Evolutionary conservation across 1,284 basidiomycete species (phyloP).

Genomic region (Leccinum ponderosum): DNA sequence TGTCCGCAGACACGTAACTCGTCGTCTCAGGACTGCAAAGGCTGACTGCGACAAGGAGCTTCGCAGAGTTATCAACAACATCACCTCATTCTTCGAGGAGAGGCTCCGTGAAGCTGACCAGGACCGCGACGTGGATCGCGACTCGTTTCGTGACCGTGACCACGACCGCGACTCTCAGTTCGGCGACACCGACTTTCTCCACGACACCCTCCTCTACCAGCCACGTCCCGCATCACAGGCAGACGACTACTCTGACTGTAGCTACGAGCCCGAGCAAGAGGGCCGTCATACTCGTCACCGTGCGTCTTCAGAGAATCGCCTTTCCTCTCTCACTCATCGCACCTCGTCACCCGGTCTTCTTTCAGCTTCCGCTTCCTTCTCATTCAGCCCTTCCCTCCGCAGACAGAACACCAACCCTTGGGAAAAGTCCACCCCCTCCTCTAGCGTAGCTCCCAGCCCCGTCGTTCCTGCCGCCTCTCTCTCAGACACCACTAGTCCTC

Average conservation of each 20-base stretch:
- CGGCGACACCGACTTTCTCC: constrained; percentile 53
- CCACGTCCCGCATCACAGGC: constrained; percentile 54
- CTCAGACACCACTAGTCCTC: constrained; percentile 62
- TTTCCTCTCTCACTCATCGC: constrained; percentile 52
- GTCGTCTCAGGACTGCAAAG: constrained; percentile 92
- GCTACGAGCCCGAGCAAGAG: constrained; percentile 75
- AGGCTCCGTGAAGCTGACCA: constrained; percentile 75
- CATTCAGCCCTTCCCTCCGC: constrained; percentile 65
- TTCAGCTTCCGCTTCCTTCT: constrained; percentile 58
- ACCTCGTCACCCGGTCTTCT: constrained; percentile 54
- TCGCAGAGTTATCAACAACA: constrained; percentile 87
- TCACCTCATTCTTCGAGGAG: constrained; percentile 94
- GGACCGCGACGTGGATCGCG: constrained; percentile 61
- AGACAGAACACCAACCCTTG: constrained; percentile 65
- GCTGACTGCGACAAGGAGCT: constrained; percentile 95
- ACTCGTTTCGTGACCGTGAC: constrained; percentile 51
- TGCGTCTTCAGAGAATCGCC: constrained; percentile 57
- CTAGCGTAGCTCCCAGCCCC: constrained; percentile 41
- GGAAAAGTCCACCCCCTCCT: constrained; percentile 62
- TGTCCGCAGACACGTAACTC: constrained; percentile 90
- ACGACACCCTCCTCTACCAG: constrained; percentile 61
- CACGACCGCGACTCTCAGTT: constrained; percentile 50
- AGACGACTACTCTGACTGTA: constrained; percentile 76
- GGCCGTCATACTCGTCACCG: constrained; percentile 72
- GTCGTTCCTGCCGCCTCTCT: constrained; percentile 55